Conservation (phyloP, 1,139 yeast species). For the Suhomyces maxii region DNA sequence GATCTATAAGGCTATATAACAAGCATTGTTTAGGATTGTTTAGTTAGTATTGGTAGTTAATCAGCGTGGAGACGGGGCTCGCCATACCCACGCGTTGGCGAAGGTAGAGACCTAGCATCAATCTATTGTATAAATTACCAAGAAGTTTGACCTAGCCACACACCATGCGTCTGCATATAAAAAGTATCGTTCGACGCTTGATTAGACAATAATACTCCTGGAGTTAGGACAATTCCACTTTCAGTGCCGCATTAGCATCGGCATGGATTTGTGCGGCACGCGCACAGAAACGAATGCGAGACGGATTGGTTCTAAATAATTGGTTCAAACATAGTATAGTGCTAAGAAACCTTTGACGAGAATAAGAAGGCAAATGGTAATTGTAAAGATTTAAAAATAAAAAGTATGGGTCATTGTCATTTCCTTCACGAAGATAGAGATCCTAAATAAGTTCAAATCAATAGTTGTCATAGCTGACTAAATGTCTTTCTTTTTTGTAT, state of each 20-base stretch:
- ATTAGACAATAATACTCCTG: not conserved
- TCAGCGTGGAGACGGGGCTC: not conserved
- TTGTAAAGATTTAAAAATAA: no score
- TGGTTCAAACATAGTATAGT: no score
- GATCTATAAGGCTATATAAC: not conserved
- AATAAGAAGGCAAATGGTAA: no score
- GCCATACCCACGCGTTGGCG: not conserved
- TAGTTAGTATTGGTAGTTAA: no score
- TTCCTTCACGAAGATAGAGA: no score
- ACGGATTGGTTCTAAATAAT: not conserved
- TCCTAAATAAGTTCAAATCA: no score
- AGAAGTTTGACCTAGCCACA: not conserved
- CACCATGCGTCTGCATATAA: not conserved
- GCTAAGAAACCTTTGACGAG: no score
- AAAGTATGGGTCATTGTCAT: no score
- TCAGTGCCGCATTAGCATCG: not conserved
- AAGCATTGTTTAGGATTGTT: no score
- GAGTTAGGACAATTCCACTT: not conserved
- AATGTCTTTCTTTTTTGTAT: no score
- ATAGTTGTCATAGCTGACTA: no score
- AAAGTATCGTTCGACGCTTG: slow-evolving; percentile 4
- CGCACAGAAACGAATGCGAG: not conserved
- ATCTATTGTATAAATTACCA: not conserved
- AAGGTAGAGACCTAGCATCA: not conserved
- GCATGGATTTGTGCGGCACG: not conserved